These are phyloP conservation scores for Elaeis oleifera DNA, from an alignment of 202 grass and related monocot species.

Conservation along the genomic window DNA sequence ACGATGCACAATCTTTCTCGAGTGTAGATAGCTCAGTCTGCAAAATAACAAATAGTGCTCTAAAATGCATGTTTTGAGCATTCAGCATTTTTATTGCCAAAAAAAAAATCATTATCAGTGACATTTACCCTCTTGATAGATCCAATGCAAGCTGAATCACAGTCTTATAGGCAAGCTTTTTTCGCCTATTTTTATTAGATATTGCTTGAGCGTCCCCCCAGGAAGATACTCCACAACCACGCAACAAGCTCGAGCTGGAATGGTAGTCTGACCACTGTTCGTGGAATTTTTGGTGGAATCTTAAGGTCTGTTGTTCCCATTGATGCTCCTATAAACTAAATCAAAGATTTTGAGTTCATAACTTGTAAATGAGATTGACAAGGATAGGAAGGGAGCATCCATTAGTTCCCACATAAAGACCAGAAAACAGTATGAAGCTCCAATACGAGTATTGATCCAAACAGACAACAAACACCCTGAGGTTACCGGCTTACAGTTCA, in stretches of 20 bases:
- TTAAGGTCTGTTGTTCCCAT: slow-evolving; percentile 72
- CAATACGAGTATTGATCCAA: too few species aligned
- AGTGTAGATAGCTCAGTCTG: slow-evolving; percentile 80
- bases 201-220: slow-evolving; percentile 65
- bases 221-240: slow-evolving; percentile 71
- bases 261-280: background rate
- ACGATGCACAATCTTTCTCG: slow-evolving; percentile 63
- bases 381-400: too few species aligned
- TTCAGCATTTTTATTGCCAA: background rate
- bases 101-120: background rate
- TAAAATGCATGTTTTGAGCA: background rate
- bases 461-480: too few species aligned
- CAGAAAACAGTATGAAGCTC: too few species aligned
- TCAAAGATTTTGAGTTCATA: background rate
- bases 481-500: too few species aligned
- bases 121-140: slow-evolving; percentile 58
- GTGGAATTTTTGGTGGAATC: slow-evolving; percentile 42
- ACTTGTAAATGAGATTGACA: too few species aligned
- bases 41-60: background rate
- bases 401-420: too few species aligned
- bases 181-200: slow-evolving; percentile 53
- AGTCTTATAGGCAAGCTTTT: slow-evolving; percentile 53
- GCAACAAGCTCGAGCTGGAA: slow-evolving; percentile 39
- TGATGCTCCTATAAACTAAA: slow-evolving; percentile 77
- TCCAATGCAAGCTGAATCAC: slow-evolving; percentile 62